phyloP scores from a whole-genome alignment of 1,284 basidiomycete species.

The Leccinum fallax region DNA sequence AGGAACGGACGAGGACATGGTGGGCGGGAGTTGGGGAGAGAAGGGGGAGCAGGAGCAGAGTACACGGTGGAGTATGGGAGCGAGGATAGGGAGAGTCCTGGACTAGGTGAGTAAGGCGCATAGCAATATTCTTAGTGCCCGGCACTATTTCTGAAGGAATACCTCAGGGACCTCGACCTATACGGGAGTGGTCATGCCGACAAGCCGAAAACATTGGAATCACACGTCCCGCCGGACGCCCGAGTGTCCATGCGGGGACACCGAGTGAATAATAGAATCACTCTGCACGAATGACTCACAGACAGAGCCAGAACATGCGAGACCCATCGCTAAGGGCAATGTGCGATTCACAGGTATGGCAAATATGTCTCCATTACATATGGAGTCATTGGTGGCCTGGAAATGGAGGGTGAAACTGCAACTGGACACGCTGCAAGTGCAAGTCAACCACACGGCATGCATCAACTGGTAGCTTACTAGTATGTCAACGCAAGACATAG shows the following conservation, averaged over 20 bases:
- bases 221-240: background rate
- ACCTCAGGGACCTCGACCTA: background rate
- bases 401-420: background rate
- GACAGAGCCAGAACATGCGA: background rate
- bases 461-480: background rate
- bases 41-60: no score
- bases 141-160: constrained; percentile 8
- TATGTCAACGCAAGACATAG: background rate
- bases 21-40: background rate
- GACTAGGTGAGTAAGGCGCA: constrained; percentile 5
- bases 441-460: background rate
- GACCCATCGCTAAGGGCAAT: no score
- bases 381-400: background rate
- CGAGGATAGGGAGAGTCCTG: background rate
- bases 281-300: constrained; percentile 4
- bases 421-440: background rate
- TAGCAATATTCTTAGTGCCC: constrained; percentile 6
- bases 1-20: constrained; percentile 11
- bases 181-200: constrained; percentile 1
- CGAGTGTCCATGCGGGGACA: background rate
- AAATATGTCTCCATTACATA: background rate
- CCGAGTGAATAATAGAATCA: background rate
- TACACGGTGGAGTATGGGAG: background rate
- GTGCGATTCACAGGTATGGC: background rate
- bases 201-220: constrained; percentile 5